Percentiles rank a stretch among this genome's conserved stretches.
These are phyloP conservation scores for Metschnikowia anglica DNA, from an alignment of 805 yeast species.

Conservation along the genomic window DNA sequence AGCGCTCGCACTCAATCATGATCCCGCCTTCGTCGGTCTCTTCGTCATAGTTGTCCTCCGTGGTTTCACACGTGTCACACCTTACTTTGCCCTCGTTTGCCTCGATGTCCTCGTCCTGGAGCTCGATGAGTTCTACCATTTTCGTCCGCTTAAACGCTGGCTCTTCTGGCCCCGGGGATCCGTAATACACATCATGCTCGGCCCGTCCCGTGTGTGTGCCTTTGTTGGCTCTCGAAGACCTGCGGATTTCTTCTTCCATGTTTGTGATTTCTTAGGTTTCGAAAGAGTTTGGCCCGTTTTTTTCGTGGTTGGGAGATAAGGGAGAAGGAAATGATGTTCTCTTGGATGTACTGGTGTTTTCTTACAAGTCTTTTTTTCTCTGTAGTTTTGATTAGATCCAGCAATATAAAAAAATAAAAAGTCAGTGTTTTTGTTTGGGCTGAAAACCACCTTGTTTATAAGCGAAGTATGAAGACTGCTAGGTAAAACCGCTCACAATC, in stretches of 20 bases:
- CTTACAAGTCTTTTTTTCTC: not conserved
- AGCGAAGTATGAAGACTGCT: not conserved
- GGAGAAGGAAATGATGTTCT: too few relatives aligned
- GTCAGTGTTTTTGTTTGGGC: not conserved
- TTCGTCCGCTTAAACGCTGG: slow-evolving; percentile 8
- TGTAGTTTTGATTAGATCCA: too few relatives aligned
- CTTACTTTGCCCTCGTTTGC: slow-evolving; percentile 44
- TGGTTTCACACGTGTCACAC: slow-evolving; percentile 63
- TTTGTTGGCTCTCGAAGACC: slow-evolving; percentile 39
- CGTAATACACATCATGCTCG: slow-evolving; percentile 23
- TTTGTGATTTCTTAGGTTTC: not conserved
- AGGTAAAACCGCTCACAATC: not conserved
- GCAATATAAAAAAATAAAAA: too few relatives aligned
- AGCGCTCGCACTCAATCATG: slow-evolving; percentile 66
- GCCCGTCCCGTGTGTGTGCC: slow-evolving; percentile 39
- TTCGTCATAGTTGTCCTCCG: slow-evolving; percentile 56
- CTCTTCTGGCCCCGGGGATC: slow-evolving; percentile 9
- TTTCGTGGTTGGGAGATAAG: too few relatives aligned
- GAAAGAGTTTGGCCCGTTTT: too few relatives aligned
- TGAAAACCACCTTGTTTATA: not conserved
- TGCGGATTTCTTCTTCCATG: slow-evolving; percentile 25
- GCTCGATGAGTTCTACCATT: not conserved
- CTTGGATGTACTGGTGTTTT: not conserved
- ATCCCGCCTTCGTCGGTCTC: slow-evolving; percentile 52
- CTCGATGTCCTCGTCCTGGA: not conserved